Evolutionary conservation across 371 early-diverging fungal species (phyloP), one percentile per base, ranked within the genome.

Genomic region (Cokeromyces recurvatus): DNA sequence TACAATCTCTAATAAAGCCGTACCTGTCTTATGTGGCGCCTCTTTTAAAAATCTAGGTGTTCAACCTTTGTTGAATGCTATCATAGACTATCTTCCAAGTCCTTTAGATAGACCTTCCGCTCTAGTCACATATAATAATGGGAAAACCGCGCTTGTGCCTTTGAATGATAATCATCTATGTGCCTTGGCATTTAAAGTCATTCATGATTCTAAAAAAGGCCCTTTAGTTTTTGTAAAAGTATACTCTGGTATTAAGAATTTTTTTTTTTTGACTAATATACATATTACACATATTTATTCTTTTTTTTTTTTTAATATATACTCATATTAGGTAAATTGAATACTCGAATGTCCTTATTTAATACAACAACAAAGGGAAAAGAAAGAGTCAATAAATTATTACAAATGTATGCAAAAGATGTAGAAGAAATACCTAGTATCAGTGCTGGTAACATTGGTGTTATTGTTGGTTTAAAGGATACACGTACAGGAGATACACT

Each of bases 401-500:
- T 94, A 24, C 90, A 90, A 58, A 89, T 96, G 88, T 94, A 95
- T 53, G 95, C 92, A 10, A 87, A 92, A 59, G 86, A 89, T 32
- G 82, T 78, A 5, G 94, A 96, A 50, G 94, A 94, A 53, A 89
- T 96, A 34, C 77, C 84, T 1, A 51, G 47, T 7, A 78, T 94
- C 43, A 46, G 68, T 0, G 78, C 85, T 7, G 98, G 98, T 19
- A 89, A 96, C 38, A 95, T 97, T 53, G 94, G 90, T 23, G 94
- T 91, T 0, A 63, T 96, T 38, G 64, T 92, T 3, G 98, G 98
- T 0, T 74, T 93, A 4, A 89, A 90, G 55, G 77, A 85, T 24
- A 92, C 94, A 1, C 71, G 81, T 15, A 97, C 98, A 2, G 98
- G 98, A 21, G 97, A 97, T 61, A 94, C 95, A 0, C 73, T 97